Percentiles rank a stretch among this genome's conserved stretches.
Conservation (phyloP, 371 early-diverging fungal genomes). For the Mucor piriformis region DNA sequence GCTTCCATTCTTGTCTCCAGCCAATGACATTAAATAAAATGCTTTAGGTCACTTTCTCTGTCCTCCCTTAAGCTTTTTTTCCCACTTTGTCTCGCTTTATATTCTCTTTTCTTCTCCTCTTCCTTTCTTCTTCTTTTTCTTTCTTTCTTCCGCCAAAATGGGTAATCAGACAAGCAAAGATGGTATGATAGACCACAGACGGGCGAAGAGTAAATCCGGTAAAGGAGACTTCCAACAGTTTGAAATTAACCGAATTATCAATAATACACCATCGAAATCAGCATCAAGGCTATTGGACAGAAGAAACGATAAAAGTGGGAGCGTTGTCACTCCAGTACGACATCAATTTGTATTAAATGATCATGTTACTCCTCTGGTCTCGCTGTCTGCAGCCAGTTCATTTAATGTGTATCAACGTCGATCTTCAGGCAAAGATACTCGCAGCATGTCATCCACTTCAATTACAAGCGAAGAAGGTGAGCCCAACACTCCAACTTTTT, state of each 20-base stretch:
- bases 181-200: conserved; percentile 4
- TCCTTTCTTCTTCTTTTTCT: not conserved
- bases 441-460: conserved; percentile 10
- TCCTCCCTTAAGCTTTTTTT: conserved; percentile 7
- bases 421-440: conserved; percentile 3
- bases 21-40: not conserved
- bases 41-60: not conserved
- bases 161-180: conserved; percentile 31
- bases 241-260: conserved; percentile 1
- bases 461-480: conserved; percentile 23
- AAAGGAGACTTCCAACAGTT: not conserved
- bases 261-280: not conserved
- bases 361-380: conserved; percentile 20
- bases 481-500: conserved; percentile 15
- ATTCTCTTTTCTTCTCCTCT: not conserved
- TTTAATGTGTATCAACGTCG: conserved; percentile 6
- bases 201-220: not conserved
- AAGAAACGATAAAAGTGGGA: not conserved
- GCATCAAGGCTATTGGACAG: not conserved
- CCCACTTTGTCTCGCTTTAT: conserved; percentile 3
- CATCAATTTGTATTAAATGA: conserved; percentile 25
- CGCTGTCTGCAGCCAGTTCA: conserved; percentile 16
- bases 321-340: conserved; percentile 19
- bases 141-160: conserved; percentile 10
- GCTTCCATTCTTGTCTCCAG: too few relatives aligned